Evolutionary conservation across 2,329 filamentous ascomycete species (phyloP), one percentile per base, ranked within the genome.

Genomic region (Sporothrix globosa): DNA sequence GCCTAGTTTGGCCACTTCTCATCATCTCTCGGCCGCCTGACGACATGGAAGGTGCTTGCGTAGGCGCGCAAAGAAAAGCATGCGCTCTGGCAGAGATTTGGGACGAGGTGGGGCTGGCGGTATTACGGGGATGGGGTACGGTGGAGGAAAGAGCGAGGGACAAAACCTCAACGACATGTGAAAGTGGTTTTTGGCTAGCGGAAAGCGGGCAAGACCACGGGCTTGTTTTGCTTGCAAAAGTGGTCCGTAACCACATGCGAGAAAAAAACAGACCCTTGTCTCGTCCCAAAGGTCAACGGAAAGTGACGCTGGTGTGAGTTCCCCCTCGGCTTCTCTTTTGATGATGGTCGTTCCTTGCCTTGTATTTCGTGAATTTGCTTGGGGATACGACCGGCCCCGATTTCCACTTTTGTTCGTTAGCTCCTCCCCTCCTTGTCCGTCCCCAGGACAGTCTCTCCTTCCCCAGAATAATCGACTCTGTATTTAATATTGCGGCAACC

Each of bases 401-500:
- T 41, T 7, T 53, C 63, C 48, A 52, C 54, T 60, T 68, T 68
- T 50, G 50, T 44, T 50, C 52, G 48, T 56, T 68, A 48, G 41
- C 46, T 65, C 44, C 39, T 41, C 46, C 48, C 41, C 14, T 61
- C 44, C 3, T 61, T 9, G 11, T 60, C 19, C 21, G 21, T 39
- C 17, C 34, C n/a, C 50, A 48, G 21, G 4, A 17, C 46, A 9
- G 24, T 66, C n/a, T 19, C 66, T 46, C 52, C 50, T 67, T 67
- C 34, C 65, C 50, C 34, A 44, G 65, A 41, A 54, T 27, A 13
- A 21, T 34, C 50, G 50, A 44, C 30, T 46, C 65, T 44, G 66
- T 68, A 68, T 58, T 68, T 58, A 58, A 58, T 30, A 58, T 60
- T 61, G 27, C 53, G 67, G 30, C 54, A 60, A 60, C 54, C 67